Base-by-base conservation (phyloP, 805 yeast genomes). In the Kuraishia cidri region DNA sequence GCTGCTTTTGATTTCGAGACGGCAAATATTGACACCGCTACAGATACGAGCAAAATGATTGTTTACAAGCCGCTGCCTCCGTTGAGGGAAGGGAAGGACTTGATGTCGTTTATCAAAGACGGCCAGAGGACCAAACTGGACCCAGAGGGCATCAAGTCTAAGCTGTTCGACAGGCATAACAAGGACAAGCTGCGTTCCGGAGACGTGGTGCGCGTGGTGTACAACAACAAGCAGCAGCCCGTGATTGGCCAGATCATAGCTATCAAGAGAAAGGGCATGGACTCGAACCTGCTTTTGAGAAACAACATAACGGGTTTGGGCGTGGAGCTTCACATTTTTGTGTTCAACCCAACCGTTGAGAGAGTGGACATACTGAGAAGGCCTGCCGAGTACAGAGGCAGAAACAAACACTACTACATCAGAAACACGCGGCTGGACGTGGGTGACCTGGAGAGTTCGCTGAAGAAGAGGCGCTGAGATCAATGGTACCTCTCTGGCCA, bases 381-480 rank as follows among this genome's bases (percentile, higher is more conserved):
- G 56, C 90, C 94, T 24, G 56, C 61, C 41, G 72, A 70, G 49
- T 78, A 85, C 57, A 75, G 81, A 65, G 66, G 69, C 40, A 76
- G 95, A 72, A 75, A 76, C 60, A 90, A 85, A 66, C 90, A 86
- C 47, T 88, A 80, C 68, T 92, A 85, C 60, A 81, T 92, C 50
- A 81, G 96, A 62, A 80, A 72, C 56, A 67, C 79, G 32, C 77
- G 74, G 50, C 60, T 77, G 54, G 94, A 84, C 56, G 88, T 79
- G 31, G 79, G 76, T 41, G 87, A 80, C 51, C 55, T 80, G 38
- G 83, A 75, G 46, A 19, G 20, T 4, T 15, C 30, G 21, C 16
- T 27, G 30, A 27, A 27, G 30, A 27, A 27, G 30, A 17, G 27
- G 9, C n/a, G n/a, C n/a, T n/a, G n/a, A n/a, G n/a, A n/a, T n/a